Evolutionary conservation across 148 eudicot species (phyloP).

Genomic region (Vaccinium macrocarpon): DNA sequence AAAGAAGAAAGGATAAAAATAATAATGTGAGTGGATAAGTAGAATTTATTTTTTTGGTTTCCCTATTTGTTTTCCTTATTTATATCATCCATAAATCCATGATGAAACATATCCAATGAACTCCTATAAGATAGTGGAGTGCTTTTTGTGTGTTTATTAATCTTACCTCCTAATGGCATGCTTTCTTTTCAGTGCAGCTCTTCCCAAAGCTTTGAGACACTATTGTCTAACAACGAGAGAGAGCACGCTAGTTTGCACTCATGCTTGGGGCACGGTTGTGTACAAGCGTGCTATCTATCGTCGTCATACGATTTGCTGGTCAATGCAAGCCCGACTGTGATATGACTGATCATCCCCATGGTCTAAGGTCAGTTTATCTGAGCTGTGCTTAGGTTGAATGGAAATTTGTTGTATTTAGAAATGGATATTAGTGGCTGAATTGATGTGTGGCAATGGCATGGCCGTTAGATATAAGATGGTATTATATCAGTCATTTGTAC

Average conservation of each 20-base stretch:
- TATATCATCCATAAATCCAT: neutral
- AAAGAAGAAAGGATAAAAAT: neutral
- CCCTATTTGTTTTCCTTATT: neutral
- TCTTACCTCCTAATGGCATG: neutral
- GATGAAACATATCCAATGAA: neutral
- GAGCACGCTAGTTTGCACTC: conserved; percentile 36
- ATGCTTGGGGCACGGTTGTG: conserved; percentile 16
- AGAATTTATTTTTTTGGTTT: too few species aligned
- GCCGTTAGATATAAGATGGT: too few species aligned
- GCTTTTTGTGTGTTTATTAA: neutral
- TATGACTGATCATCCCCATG: neutral
- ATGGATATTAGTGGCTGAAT: neutral
- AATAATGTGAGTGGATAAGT: neutral
- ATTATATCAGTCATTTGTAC: too few species aligned
- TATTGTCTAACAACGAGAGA: conserved; percentile 48
- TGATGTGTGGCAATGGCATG: neutral
- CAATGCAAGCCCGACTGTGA: conserved; percentile 11
- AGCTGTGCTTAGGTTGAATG: neutral
- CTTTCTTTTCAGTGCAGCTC: neutral
- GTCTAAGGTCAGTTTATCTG: neutral
- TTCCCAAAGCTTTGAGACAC: neutral
- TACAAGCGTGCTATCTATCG: conserved; percentile 41
- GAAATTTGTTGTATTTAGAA: neutral
- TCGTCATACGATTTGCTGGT: conserved; percentile 36
- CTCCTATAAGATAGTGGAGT: neutral